Base-by-base conservation (phyloP, 2,329 filamentous ascomycete species). In the Colletotrichum ledebouriae region DNA sequence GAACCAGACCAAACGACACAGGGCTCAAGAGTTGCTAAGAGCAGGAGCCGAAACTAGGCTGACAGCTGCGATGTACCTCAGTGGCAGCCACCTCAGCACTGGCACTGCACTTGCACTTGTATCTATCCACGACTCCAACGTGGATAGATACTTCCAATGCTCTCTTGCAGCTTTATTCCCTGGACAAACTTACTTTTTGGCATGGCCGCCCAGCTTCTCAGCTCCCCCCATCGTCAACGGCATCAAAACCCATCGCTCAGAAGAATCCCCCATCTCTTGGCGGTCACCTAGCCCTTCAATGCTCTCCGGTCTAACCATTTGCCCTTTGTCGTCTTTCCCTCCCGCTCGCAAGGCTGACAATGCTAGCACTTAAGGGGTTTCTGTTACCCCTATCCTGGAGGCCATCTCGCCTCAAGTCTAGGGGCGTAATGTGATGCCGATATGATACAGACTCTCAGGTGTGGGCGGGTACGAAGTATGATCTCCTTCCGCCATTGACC, bases 371-470 rank as follows among this genome's bases (percentile, higher is more conserved):
- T 33, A 50, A 56, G n/a, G 52, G 52, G 37, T 46, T 63, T 6
- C 37, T 22, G 12, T 22, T 29, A 63, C 52, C 61, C 66, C 25
- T 66, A 44, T 46, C 62, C 49, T 22, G 34, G 60, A 55, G 46
- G 44, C 41, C 29, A 59, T 64, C 49, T 56, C 33, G 25, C 55
- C 10, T 53, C 34, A 39, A 52, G 44, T 63, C 63, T 52, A 63
- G 59, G 58, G 63, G 58, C 37, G 15, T 37, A 44, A 42, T n/a
- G 25, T 63, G 61, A 65, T 55, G 62, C 61, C 46, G 20, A 69
- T 65, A 33, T 56, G 62, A 65, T 56, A 60, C 49, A 20, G 34
- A 25, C 10, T 17, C 44, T 29, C n/a, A 42, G 22, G 55, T 11
- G 34, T 37, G 52, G 11, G n/a, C 47, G 56, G 17, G 61, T 59